Base-by-base conservation (phyloP, 2,329 filamentous ascomycete genomes). In the Fusarium buxicola region DNA sequence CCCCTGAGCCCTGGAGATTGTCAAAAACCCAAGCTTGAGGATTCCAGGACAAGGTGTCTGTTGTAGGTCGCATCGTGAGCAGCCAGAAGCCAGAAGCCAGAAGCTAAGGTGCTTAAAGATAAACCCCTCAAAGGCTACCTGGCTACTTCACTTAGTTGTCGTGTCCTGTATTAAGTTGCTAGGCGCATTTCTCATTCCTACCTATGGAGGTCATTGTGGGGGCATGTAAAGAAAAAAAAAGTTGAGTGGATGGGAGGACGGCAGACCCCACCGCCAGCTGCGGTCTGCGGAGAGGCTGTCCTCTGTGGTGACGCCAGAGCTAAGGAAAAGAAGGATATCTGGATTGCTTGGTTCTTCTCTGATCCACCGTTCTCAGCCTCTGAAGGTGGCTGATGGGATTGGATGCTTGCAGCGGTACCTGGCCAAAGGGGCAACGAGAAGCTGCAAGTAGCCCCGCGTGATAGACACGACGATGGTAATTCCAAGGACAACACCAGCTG, bases 121-220 rank as follows among this genome's bases (percentile, higher is more conserved):
- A 32, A 11, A 56, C 18, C 43, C n/a, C 15, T 25, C 38, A 27
- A 36, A 36, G 40, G 25, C 28, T 27, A 45, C 34, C 30, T 28
- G 21, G 18, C 38, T 31, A 35, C 49, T 55, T 32, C 35, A 56
- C 56, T 32, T 45, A 15, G 30, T 28, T 45, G 43, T 31, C 31
- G 38, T 50, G 57, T 52, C 57, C 60, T 36, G 34, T 34, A 64
- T 63, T 60, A 63, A 36, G 49, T 40, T 46, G 45, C 52, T 65
- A 49, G 47, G 50, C 58, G 61, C 52, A 62, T 48, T 62, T 65
- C 47, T 61, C 55, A 57, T 54, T 53, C 48, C 45, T 65, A n/a
- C n/a, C n/a, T n/a, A n/a, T n/a, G n/a, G n/a, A 53, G 57, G 35
- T 55, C 27, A 30, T 25, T 56, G 61, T 62, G 60, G 60, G 60